Evolutionary conservation across 1,284 basidiomycete genomes (phyloP).

Genomic region (Austropuccinia psidii): DNA sequence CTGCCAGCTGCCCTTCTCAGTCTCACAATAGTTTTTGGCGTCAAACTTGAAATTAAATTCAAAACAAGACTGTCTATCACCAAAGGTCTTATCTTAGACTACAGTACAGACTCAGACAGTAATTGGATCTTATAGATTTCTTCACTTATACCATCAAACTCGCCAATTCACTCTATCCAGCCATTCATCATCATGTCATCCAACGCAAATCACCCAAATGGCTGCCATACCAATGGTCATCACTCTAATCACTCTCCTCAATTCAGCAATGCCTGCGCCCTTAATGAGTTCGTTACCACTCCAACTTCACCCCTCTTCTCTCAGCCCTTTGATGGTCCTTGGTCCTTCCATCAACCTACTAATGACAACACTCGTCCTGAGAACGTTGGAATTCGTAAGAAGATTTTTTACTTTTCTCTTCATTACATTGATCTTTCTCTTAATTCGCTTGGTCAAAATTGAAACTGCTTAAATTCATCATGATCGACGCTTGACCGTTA

Average conservation of each 20-base stretch:
- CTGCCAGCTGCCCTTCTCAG: too few species aligned
- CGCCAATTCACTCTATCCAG: too few species aligned
- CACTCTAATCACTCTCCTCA: not conserved
- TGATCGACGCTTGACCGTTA: not conserved
- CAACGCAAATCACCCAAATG: not conserved
- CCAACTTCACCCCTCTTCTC: slow-evolving; percentile 13
- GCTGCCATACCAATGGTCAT: not conserved
- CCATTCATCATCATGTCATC: too few species aligned
- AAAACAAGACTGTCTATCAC: too few species aligned
- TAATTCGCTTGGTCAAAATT: not conserved
- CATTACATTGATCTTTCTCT: not conserved
- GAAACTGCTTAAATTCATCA: not conserved
- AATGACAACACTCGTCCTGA: slow-evolving; percentile 3
- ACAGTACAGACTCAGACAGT: too few species aligned
- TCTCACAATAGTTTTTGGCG: too few species aligned
- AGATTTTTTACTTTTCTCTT: too few species aligned
- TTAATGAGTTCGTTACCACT: slow-evolving; percentile 31
- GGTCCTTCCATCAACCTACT: not conserved
- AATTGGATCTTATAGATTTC: too few species aligned
- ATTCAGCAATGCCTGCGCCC: not conserved
- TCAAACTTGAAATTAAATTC: too few species aligned
- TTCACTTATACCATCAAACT: too few species aligned
- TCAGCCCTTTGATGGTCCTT: not conserved
- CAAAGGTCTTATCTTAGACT: too few species aligned
- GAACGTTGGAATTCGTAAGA: slow-evolving; percentile 31